These are phyloP conservation scores for Daphne laureola DNA, from an alignment of 441 rosid species.

Conservation along the genomic window DNA sequence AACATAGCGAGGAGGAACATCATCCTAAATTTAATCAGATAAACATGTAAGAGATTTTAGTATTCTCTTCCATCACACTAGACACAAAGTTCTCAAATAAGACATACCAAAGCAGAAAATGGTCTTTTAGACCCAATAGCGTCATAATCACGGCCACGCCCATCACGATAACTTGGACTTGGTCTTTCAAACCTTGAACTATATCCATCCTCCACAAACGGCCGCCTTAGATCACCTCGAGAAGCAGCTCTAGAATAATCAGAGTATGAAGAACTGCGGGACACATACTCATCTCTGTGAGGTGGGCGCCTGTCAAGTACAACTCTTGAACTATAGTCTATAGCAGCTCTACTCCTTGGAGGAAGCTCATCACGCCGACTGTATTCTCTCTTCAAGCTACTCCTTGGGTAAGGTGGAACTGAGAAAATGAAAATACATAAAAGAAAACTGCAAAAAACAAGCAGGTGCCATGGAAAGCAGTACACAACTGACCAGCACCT, in stretches of 20 bases:
- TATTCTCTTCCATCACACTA: no score
- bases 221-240: constrained; percentile 64
- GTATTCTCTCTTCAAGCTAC: constrained; percentile 78
- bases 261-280: constrained; percentile 65
- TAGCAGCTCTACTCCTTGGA: constrained; percentile 64
- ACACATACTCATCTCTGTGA: constrained; percentile 69
- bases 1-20: constrained; percentile 73
- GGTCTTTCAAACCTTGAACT: constrained; percentile 82
- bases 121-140: constrained; percentile 86
- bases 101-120: constrained; percentile 60
- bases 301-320: constrained; percentile 67
- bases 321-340: constrained; percentile 68
- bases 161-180: constrained; percentile 65
- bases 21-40: constrained; percentile 44
- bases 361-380: constrained; percentile 69
- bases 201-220: constrained; percentile 71
- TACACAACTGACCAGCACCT: constrained; percentile 34
- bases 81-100: neutral
- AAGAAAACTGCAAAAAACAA: constrained; percentile 4
- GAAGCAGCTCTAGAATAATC: constrained; percentile 65
- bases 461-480: constrained; percentile 4
- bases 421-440: constrained; percentile 11
- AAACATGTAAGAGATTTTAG: neutral
- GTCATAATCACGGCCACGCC: constrained; percentile 76
- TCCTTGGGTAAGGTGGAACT: constrained; percentile 68